These are phyloP conservation scores for Ceratocystiopsis minuta DNA, from an alignment of 2,329 filamentous ascomycete species.

Conservation along the genomic window DNA sequence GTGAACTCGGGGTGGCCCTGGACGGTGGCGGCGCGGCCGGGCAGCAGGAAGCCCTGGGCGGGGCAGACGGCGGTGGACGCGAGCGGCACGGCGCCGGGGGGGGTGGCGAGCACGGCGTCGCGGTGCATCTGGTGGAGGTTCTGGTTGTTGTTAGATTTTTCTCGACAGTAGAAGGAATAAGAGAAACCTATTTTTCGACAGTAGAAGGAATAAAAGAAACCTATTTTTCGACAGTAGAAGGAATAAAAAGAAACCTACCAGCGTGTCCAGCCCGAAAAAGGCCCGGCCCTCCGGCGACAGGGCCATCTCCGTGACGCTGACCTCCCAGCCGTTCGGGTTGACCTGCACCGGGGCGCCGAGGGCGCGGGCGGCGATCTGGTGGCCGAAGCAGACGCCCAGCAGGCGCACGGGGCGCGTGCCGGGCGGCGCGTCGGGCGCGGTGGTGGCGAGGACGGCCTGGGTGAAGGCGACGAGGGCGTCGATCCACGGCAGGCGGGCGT, in stretches of 20 bases:
- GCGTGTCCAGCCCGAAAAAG: conserved; percentile 47
- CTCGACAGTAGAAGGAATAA: background rate
- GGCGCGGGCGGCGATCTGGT: conserved; percentile 66
- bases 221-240: background rate
- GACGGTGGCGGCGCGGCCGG: conserved; percentile 50
- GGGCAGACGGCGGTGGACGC: conserved; percentile 48
- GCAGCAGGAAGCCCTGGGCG: conserved; percentile 65
- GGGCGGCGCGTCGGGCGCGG: conserved; percentile 3
- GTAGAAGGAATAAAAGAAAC: background rate
- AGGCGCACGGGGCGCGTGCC: conserved; percentile 47
- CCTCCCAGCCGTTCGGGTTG: conserved; percentile 59
- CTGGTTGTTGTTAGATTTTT: too few relatives aligned
- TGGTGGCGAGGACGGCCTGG: conserved; percentile 24
- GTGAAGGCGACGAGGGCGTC: conserved; percentile 52
- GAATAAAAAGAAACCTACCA: conserved; percentile 18
- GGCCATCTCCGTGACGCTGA: conserved; percentile 52
- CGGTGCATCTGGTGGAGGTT: conserved; percentile 74
- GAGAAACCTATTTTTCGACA: background rate
- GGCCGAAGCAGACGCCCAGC: conserved; percentile 75
- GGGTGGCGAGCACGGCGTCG: conserved; percentile 52
- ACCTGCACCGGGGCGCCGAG: conserved; percentile 48
- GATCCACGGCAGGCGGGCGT: conserved; percentile 61
- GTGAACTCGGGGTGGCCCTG: conserved; percentile 82
- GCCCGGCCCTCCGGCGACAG: conserved; percentile 53
- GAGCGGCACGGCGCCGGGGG: conserved; percentile 41